These are phyloP conservation scores for Scheffersomyces insectosa DNA, from an alignment of 1,139 yeast species.

Conservation along the genomic window DNA sequence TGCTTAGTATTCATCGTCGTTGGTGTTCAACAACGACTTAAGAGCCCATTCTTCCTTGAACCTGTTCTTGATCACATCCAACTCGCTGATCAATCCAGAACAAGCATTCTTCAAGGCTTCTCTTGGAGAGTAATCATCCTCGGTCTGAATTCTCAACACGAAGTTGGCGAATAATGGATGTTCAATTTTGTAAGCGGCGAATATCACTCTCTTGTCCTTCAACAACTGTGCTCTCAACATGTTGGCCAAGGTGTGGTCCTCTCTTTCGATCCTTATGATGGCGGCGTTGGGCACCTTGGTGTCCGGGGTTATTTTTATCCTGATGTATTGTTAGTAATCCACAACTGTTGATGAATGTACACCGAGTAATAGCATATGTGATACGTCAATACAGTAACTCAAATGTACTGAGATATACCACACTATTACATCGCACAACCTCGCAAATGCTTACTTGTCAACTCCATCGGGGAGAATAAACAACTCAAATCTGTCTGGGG, in stretches of 20 bases:
- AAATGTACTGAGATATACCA: too few species aligned
- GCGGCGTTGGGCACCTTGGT: conserved; percentile 96
- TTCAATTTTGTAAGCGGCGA: conserved; percentile 96
- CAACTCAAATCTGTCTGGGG: conserved; percentile 97
- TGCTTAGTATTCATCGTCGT: conserved; percentile 42
- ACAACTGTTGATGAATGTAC: too few species aligned
- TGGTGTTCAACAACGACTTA: conserved; percentile 65
- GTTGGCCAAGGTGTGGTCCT: conserved; percentile 95
- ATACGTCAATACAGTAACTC: too few species aligned
- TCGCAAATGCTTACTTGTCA: conserved; percentile 55
- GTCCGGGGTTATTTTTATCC: conserved; percentile 87
- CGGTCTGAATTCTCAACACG: conserved; percentile 90
- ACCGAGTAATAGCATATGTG: neutral
- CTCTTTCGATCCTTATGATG: conserved; percentile 88
- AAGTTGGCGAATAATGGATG: conserved; percentile 97
- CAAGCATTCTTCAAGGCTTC: conserved; percentile 92
- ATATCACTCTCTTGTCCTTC: conserved; percentile 81
- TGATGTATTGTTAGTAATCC: conserved; percentile 21
- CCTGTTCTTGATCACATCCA: conserved; percentile 70
- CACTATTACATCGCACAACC: too few species aligned
- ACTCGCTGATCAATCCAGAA: conserved; percentile 74
- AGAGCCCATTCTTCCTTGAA: conserved; percentile 93
- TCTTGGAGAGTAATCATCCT: conserved; percentile 89
- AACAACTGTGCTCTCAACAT: conserved; percentile 81
- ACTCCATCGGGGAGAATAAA: conserved; percentile 98